Base-by-base conservation (phyloP, 768 basidiomycete genomes). In the Lactifluus volemus region DNA sequence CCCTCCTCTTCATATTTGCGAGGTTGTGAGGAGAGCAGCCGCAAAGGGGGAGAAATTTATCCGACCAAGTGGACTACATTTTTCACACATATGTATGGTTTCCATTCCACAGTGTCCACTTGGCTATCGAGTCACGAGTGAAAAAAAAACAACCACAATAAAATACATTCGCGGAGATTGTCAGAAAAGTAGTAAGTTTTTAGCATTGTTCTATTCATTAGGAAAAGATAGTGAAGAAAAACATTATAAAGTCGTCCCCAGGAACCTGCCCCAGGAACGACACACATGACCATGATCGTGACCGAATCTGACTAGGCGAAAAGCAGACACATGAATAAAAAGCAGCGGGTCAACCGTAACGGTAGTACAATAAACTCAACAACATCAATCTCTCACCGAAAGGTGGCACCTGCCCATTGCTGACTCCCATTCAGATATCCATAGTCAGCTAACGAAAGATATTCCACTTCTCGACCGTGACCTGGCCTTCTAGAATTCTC, bases 381-480 rank as follows among this genome's bases (percentile, higher is more conserved):
- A 49, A 39, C 42, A 36, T 5, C 42, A 17, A 7, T 52, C 15
- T 52, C 50, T 61, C 44, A 56, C 34, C 21, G 8, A 19, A 38
- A 7, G 3, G 15, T 12, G 30, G n/a, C 36, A 48, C 38, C 12
- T 19, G 29, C 5, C 52, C 47, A 44, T 21, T 29, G 21, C 30
- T 48, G 61, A 32, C 19, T 15, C 15, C 19, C 45, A 47, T 47
- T 30, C 32, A 39, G n/a, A 15, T 63, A 58, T 49, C 45, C 61
- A 14, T 63, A 49, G 41, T 49, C 56, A 4, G 47, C 57, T 52
- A 63, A 36, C 3, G 56, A 29, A 5, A 32, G 57, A 44, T 54
- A 53, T 39, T 63, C 61, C 7, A 53, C 61, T 39, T 63, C 56
- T 29, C 61, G 47, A 36, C 14, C 39, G 30, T n/a, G 34, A 29